These are phyloP conservation scores for Globisporangium ultimum DNA, from an alignment of 352 stramenopile genomes.

Conservation along the genomic window DNA sequence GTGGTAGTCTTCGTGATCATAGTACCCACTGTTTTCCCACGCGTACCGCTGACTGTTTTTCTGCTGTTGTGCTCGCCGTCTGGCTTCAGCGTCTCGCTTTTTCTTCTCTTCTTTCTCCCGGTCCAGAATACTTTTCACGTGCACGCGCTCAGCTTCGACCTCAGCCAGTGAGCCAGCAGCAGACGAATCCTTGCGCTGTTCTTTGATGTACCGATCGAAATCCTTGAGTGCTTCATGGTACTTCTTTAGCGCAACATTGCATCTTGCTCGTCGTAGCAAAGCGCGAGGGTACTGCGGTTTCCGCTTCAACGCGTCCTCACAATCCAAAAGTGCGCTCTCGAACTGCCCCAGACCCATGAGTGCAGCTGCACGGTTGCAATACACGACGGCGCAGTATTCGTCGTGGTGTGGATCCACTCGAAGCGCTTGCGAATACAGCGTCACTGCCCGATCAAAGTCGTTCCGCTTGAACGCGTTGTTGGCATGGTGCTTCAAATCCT, in stretches of 20 bases:
- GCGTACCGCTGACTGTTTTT: slow-evolving; percentile 28
- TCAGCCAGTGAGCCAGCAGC: slow-evolving; percentile 17
- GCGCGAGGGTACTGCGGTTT: slow-evolving; percentile 59
- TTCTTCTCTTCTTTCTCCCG: slow-evolving; percentile 33
- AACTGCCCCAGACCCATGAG: slow-evolving; percentile 72
- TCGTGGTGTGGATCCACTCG: slow-evolving; percentile 60
- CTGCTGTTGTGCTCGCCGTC: slow-evolving; percentile 39
- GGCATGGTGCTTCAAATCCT: slow-evolving; percentile 57
- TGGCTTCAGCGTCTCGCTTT: slow-evolving; percentile 28
- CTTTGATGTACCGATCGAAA: slow-evolving; percentile 68
- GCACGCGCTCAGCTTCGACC: slow-evolving; percentile 45
- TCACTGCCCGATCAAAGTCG: slow-evolving; percentile 48
- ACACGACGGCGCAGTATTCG: slow-evolving; percentile 75
- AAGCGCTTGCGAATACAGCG: slow-evolving; percentile 65
- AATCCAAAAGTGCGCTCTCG: slow-evolving; percentile 68
- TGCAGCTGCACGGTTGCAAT: slow-evolving; percentile 79
- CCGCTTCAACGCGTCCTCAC: slow-evolving; percentile 60
- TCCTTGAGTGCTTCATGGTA: slow-evolving; percentile 63
- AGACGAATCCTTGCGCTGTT: slow-evolving; percentile 26
- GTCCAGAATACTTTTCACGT: slow-evolving; percentile 47
- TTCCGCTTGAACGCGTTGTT: slow-evolving; percentile 66
- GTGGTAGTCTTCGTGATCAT: slow-evolving; percentile 50
- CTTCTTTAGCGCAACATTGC: slow-evolving; percentile 55
- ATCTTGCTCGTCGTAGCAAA: slow-evolving; percentile 66
- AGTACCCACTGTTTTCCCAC: slow-evolving; percentile 36